Base-by-base conservation (phyloP, 208 protist species). In the Crithidia mellificae region DNA sequence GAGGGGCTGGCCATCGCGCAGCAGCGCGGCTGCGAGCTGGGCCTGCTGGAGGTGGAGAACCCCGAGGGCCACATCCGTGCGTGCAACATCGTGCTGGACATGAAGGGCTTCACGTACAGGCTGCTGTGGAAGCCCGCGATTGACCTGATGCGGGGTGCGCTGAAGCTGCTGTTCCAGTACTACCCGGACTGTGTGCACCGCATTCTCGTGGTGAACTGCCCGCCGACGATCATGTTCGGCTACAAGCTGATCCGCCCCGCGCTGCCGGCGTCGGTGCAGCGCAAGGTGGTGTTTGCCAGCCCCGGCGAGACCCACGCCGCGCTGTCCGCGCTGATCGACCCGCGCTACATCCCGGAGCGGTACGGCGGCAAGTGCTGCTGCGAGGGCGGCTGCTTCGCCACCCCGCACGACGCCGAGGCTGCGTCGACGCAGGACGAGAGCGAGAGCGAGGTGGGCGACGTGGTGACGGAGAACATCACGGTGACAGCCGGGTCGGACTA, bases 101-200 rank as follows among this genome's bases (percentile, higher is more conserved):
- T 70, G 38, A 38, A 25, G 5, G 81, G 81, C 30, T 72, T 91
- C 12, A 76, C 46, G 22, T 91, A 84, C 72, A 71, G 70, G 39
- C 74, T 78, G 52, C 66, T 91, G 50, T 88, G 80, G 80, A 85
- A 79, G 43, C 81, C 82, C 3, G 79, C 80, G 14, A 49, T 90
- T 15, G 75, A 87, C 39, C 61, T 88, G 59, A 63, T 56, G 54
- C 53, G 53, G 3, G 46, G 25, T 3, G 36, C 27, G 5, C 50
- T 90, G 44, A 58, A 59, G 29, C 65, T 15, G 6, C 55, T 85
- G 25, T 81, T 85, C 29, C 41, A 63, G 19, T 77, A 86, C 67
- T 88, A 86, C 70, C 80, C 85, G 19, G 81, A 91, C 44, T 63
- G 62, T 22, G 67, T 87, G 2, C 74, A 86, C 54, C 79, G 77